phyloP scores from a whole-genome alignment of 495 filamentous ascomycete genomes.

The Daldinia grandis region DNA sequence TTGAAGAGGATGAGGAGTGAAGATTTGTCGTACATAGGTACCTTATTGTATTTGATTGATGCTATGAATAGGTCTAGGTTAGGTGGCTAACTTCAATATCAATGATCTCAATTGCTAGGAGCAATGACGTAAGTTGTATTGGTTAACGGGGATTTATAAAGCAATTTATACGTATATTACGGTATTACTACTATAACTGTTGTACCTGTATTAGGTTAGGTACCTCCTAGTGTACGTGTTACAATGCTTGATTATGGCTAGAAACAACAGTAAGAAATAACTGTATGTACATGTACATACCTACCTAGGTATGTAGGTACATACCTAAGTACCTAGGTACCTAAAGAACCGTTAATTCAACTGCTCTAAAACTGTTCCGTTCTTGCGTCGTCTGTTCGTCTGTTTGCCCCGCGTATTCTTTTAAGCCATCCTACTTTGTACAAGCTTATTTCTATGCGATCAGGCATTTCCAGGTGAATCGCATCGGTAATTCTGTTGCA shows the following conservation, averaged over 20 bases:
- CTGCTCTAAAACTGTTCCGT: not conserved
- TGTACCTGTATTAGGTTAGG: too few species aligned
- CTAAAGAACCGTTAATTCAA: not conserved
- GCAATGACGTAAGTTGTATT: constrained; percentile 4
- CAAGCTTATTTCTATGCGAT: not conserved
- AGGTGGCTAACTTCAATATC: not conserved
- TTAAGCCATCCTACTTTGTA: not conserved
- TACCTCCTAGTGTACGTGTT: too few species aligned
- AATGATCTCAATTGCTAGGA: not conserved
- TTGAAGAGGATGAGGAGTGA: constrained; percentile 43
- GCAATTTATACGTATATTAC: not conserved
- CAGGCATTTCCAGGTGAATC: not conserved
- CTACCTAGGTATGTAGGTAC: too few species aligned
- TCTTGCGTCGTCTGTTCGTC: not conserved
- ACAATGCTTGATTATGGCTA: too few species aligned
- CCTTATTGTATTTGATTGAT: too few species aligned
- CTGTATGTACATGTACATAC: too few species aligned
- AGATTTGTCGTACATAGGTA: too few species aligned
- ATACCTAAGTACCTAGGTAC: too few species aligned
- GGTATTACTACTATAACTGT: too few species aligned
- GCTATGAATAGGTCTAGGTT: too few species aligned
- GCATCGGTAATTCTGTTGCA: not conserved
- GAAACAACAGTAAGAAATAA: too few species aligned
- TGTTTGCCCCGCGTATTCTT: not conserved
- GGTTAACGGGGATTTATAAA: not conserved